phyloP scores from a whole-genome alignment of 2,329 filamentous ascomycete genomes.

The Verticillium albo-atrum region DNA sequence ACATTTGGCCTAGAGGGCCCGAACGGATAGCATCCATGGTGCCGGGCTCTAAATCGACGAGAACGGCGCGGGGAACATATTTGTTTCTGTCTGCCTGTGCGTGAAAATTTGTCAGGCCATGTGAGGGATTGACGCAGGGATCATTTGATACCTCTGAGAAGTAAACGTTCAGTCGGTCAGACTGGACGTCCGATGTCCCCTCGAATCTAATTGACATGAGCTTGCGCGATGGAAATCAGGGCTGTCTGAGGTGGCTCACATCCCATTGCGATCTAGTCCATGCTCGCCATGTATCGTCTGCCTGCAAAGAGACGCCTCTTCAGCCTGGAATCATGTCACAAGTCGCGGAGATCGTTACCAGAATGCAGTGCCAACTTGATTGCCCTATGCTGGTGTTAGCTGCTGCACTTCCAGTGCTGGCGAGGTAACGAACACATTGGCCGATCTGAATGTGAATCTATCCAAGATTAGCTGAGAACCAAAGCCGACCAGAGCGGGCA shows the following conservation, averaged over 20 bases:
- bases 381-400: conserved; percentile 60
- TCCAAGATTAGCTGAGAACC: too few relatives aligned
- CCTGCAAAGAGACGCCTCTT: conserved; percentile 24
- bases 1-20: conserved; percentile 96
- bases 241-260: conserved; percentile 55
- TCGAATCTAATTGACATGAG: conserved; percentile 60
- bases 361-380: conserved; percentile 99
- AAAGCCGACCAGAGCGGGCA: too few relatives aligned
- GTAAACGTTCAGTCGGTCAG: conserved; percentile 99
- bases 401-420: background rate
- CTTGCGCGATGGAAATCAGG: background rate
- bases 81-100: conserved; percentile 87
- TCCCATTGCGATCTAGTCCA: conserved; percentile 92
- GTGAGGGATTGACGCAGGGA: background rate
- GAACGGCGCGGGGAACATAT: conserved; percentile 97
- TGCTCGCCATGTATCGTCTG: conserved; percentile 85
- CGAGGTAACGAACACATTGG: conserved; percentile 70
- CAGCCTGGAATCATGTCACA: too few relatives aligned
- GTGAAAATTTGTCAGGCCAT: background rate
- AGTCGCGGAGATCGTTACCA: too few relatives aligned
- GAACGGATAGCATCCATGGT: conserved; percentile 99
- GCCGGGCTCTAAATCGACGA: conserved; percentile 98
- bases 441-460: conserved; percentile 98
- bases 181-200: conserved; percentile 94
- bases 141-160: conserved; percentile 64